Base-by-base conservation (phyloP, 129 eudicot genomes). In the Pulicaria dysenterica region DNA sequence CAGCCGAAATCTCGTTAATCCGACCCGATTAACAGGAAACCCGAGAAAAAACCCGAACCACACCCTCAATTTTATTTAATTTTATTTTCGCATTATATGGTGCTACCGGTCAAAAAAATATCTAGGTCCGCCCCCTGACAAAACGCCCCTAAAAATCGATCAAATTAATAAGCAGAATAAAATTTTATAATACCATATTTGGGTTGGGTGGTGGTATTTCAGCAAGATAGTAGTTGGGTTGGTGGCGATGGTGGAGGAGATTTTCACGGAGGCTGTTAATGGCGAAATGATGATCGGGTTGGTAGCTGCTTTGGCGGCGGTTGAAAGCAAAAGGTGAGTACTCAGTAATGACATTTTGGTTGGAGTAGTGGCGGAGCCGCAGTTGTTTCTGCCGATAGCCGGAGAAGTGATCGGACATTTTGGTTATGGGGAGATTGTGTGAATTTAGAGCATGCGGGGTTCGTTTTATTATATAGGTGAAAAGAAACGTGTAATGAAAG, bases 331-430 rank as follows among this genome's bases (percentile, higher is more conserved):
- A 51, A n/a, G 74, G 49, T 36, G 73, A 0, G 3, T 37, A 36
- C 7, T 12, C 1, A 2, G 31, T 37, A 0, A 37, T 2, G 50
- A 53, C 17, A 17, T 17, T 53, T 70, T 70, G 53, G 49, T 3
- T 42, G 43, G 67, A 41, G 45, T 2, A 71, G 64, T 55, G 54
- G 41, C 50, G 34, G 43, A 71, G 55, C 76, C 66, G 56, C 14
- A 40, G 37, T 43, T 71, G 55, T 9, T 71, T 51, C 39, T 15
- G 31, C 39, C 34, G 50, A 51, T 39, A 41, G 45, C 38, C 76
- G 9, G 66, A 43, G 44, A 56, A 45, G 6, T 36, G 76, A 71
- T 71, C 42, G 6, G 66, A 44, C 76, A 71, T 71, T 57, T 68
- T 55, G 17, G 40, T 1, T 24, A 0, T 24, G 53, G 51, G 47